Conservation (phyloP, 2,329 filamentous ascomycete genomes). For the Ophiosphaerella korrae region DNA sequence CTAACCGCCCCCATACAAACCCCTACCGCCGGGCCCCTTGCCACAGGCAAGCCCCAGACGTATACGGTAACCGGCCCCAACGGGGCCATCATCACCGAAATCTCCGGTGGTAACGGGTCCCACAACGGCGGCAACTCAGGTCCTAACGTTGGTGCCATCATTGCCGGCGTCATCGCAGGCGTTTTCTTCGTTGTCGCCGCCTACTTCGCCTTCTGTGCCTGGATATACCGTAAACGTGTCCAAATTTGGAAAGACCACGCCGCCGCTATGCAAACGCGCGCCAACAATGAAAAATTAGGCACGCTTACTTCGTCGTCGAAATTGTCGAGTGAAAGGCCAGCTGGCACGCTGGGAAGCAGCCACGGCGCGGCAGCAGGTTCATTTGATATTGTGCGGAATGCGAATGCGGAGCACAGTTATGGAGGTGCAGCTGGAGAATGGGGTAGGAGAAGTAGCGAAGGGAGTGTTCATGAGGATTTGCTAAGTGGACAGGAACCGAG, state of each 20-base stretch:
- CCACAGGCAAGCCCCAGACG: constrained; percentile 70
- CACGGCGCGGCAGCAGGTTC: constrained; percentile 23
- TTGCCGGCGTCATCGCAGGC: constrained; percentile 68
- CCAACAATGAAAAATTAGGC: constrained; percentile 49
- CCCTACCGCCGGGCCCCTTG: constrained; percentile 71
- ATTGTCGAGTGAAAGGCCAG: constrained; percentile 28
- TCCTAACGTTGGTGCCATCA: constrained; percentile 60
- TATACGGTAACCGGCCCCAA: constrained; percentile 64
- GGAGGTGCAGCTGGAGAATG: constrained; percentile 33
- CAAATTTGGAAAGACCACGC: constrained; percentile 72
- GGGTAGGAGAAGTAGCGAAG: constrained; percentile 47
- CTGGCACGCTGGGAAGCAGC: constrained; percentile 18
- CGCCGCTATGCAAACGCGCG: constrained; percentile 65
- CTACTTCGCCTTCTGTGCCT: constrained; percentile 74
- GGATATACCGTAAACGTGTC: constrained; percentile 74
- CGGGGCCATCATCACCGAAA: constrained; percentile 49
- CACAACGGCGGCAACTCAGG: constrained; percentile 32
- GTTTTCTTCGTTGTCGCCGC: constrained; percentile 64
- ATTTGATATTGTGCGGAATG: constrained; percentile 21
- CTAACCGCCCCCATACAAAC: constrained; percentile 66
- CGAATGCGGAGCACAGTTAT: constrained; percentile 11
- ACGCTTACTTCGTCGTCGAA: constrained; percentile 30
- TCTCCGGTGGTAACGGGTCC: constrained; percentile 33
- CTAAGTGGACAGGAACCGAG: constrained; percentile 69
- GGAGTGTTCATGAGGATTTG: constrained; percentile 63